phyloP scores from a whole-genome alignment of 805 yeast genomes.

The Myxozyma udenii region DNA sequence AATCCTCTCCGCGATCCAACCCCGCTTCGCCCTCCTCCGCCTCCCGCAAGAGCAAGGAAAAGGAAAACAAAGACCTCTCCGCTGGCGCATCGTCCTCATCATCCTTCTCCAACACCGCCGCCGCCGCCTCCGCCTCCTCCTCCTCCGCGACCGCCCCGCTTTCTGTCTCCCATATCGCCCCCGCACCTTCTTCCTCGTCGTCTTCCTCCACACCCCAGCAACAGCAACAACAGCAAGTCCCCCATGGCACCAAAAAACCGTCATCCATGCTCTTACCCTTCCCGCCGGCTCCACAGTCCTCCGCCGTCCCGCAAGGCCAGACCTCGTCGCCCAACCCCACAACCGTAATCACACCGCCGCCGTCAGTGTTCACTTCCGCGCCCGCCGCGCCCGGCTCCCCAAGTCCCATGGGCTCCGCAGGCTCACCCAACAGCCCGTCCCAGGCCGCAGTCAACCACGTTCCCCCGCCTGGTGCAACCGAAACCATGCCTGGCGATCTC shows the following conservation, averaged over 20 bases:
- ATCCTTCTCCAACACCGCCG: neutral
- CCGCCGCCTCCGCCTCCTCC: neutral
- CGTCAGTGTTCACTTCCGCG: neutral
- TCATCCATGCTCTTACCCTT: neutral
- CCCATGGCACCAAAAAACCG: no score
- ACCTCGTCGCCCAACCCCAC: neutral
- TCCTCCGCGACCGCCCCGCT: conserved; percentile 1
- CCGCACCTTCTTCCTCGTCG: conserved; percentile 15
- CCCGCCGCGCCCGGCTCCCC: neutral
- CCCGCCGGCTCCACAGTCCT: conserved; percentile 4
- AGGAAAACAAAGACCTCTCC: conserved; percentile 7
- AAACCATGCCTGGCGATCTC: conserved; percentile 39
- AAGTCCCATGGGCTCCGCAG: neutral
- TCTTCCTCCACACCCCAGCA: conserved; percentile 10
- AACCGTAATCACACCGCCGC: neutral
- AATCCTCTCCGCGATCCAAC: conserved; percentile 3
- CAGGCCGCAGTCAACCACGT: conserved; percentile 19
- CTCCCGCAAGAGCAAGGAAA: conserved; percentile 5
- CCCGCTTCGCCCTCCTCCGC: neutral
- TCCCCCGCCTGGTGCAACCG: conserved; percentile 40
- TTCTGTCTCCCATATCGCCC: neutral
- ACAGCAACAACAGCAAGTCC: no score
- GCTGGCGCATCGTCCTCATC: conserved; percentile 4
- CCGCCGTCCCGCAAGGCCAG: neutral
- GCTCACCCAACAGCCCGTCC: conserved; percentile 2